Evolutionary conservation across 139 green algal species (phyloP).

Genomic region (Spirogloea muscicola): DNA sequence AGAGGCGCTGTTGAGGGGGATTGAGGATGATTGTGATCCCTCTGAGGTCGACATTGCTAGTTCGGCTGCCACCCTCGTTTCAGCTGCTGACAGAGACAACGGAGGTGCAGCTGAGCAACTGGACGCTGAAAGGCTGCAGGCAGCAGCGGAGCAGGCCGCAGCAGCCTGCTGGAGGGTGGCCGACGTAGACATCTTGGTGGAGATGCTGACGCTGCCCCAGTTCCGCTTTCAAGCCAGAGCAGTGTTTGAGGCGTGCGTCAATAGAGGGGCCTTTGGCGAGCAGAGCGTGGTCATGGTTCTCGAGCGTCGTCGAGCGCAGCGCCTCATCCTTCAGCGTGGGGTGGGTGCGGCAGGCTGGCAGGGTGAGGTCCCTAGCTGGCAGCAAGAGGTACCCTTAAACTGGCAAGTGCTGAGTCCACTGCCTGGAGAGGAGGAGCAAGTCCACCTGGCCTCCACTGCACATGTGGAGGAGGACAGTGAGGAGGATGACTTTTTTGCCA

Average conservation of each 20-base stretch:
- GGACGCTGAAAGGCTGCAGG: slow-evolving; percentile 15
- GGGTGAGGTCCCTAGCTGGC: too few species aligned
- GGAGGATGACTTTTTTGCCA: slow-evolving; percentile 35
- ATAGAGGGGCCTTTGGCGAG: slow-evolving; percentile 35
- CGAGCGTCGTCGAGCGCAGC: slow-evolving; percentile 53
- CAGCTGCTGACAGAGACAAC: too few species aligned
- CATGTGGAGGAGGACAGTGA: not conserved
- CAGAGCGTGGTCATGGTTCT: slow-evolving; percentile 50
- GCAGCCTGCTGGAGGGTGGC: slow-evolving; percentile 40
- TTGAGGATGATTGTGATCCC: slow-evolving; percentile 19
- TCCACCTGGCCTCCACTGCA: too few species aligned
- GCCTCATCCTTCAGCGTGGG: too few species aligned
- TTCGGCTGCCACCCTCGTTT: too few species aligned
- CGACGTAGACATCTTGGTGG: slow-evolving; percentile 47
- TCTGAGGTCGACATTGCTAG: too few species aligned
- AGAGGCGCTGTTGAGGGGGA: slow-evolving; percentile 27
- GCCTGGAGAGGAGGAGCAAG: too few species aligned
- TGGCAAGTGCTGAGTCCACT: too few species aligned
- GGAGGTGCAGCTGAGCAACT: slow-evolving; percentile 33
- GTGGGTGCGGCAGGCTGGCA: too few species aligned
- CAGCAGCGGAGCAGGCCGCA: slow-evolving; percentile 10
- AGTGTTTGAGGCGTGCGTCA: slow-evolving; percentile 45
- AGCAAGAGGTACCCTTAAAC: too few species aligned
- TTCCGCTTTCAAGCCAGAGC: slow-evolving; percentile 17
- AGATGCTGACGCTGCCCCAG: slow-evolving; percentile 28